A percentile compares a stretch with the other conserved stretches of the same genome.
phyloP scores from a whole-genome alignment of 2,329 filamentous ascomycete genomes.

The Blastomyces parvus region DNA sequence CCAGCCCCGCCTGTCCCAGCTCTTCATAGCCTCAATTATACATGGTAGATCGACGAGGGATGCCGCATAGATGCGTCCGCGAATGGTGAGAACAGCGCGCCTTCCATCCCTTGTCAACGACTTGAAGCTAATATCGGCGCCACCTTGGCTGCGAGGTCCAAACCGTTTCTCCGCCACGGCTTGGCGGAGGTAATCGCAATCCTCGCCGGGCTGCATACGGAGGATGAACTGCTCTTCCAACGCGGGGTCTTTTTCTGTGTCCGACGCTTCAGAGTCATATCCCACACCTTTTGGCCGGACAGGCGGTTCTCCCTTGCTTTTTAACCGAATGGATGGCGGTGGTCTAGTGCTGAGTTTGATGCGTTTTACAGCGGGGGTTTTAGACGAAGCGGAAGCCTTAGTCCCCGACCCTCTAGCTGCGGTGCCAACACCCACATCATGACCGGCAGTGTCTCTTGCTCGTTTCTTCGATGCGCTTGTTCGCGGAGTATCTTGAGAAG shows the following conservation, averaged over 20 bases:
- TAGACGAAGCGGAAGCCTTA: neutral
- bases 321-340: slow-evolving; percentile 47
- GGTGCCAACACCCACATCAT: slow-evolving; percentile 5
- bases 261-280: slow-evolving; percentile 92
- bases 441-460: slow-evolving; percentile 9
- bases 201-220: slow-evolving; percentile 75
- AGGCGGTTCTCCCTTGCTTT: slow-evolving; percentile 58
- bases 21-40: slow-evolving; percentile 85
- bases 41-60: slow-evolving; percentile 75
- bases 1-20: slow-evolving; percentile 78
- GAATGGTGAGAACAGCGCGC: slow-evolving; percentile 62
- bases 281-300: slow-evolving; percentile 69
- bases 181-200: slow-evolving; percentile 72
- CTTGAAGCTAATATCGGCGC: slow-evolving; percentile 68
- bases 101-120: slow-evolving; percentile 63
- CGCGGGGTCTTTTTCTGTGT: slow-evolving; percentile 74
- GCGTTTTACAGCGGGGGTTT: slow-evolving; percentile 22
- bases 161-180: slow-evolving; percentile 69
- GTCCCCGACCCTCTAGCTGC: neutral
- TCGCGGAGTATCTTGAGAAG: slow-evolving; percentile 1
- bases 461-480: slow-evolving; percentile 15
- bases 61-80: slow-evolving; percentile 63
- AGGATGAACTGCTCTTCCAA: slow-evolving; percentile 86
- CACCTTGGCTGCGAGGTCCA: slow-evolving; percentile 55
- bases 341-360: slow-evolving; percentile 34